Percentiles rank a stretch among this genome's conserved stretches.
These are phyloP conservation scores for Clonostachys solani DNA, from an alignment of 2,329 filamentous ascomycete species.

Conservation along the genomic window DNA sequence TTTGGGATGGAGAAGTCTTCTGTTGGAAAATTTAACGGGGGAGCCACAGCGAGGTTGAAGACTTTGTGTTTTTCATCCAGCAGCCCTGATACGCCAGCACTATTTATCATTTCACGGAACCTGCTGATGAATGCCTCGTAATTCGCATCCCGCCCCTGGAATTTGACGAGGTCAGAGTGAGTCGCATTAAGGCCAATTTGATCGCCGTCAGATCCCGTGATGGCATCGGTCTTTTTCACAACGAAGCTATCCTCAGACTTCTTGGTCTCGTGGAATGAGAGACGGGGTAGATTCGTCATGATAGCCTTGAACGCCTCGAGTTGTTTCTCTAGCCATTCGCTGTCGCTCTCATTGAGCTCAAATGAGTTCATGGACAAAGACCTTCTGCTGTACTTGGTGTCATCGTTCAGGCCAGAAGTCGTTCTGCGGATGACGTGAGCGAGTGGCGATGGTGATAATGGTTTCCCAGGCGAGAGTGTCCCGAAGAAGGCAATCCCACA, in stretches of 20 bases:
- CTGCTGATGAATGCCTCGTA: conserved; percentile 13
- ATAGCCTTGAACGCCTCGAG: conserved; percentile 18
- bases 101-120: conserved; percentile 13
- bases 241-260: conserved; percentile 13
- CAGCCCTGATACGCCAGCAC: conserved; percentile 5
- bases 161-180: conserved; percentile 13
- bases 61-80: conserved; percentile 11
- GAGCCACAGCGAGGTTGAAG: conserved; percentile 10
- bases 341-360: conserved; percentile 6
- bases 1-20: conserved; percentile 10
- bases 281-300: conserved; percentile 10
- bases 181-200: conserved; percentile 12
- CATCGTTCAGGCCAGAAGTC: conserved; percentile 6
- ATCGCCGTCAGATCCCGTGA: conserved; percentile 14
- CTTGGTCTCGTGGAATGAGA: conserved; percentile 18
- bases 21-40: conserved; percentile 9
- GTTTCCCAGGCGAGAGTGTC: conserved; percentile 12
- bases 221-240: conserved; percentile 15
- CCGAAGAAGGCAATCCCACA: conserved; percentile 19
- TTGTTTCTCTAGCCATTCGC: conserved; percentile 16
- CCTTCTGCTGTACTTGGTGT: not conserved
- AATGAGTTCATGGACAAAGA: not conserved
- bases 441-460: conserved; percentile 14
- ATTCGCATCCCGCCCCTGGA: conserved; percentile 16
- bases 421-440: conserved; percentile 15